Base-by-base conservation (phyloP, 2,329 filamentous ascomycete species). In the Stromatinia cepivora region DNA sequence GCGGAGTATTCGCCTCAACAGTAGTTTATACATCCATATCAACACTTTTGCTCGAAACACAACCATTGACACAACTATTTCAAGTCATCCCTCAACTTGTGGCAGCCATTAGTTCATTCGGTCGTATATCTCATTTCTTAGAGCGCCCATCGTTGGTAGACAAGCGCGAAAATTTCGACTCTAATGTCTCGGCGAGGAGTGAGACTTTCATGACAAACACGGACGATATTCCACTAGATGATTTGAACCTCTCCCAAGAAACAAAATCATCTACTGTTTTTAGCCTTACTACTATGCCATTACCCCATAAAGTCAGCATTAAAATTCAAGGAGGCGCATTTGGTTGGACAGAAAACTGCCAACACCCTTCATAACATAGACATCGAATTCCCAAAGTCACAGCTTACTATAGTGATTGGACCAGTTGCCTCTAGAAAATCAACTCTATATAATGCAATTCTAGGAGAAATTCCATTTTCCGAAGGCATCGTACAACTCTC, bases 221-320 rank as follows among this genome's bases (percentile, higher is more conserved):
- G 8, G 46, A n/a, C 22, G 46, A 50, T 50, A n/a, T 50, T 50
- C 17, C 46, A 20, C 20, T 48, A 48, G 20, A n/a, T 7, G 46
- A 48, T 48, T 48, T 48, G 20, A 7, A 48, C 1, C 46, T 48
- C 17, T 50, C 46, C 10, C 22, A 10, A 50, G 46, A 50, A 50
- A 50, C 46, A 22, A 50, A 50, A 50, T 5, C 46, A 50, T 50
- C 46, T 50, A n/a, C 9, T 50, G 9, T 22, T 50, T n/a, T 50
- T 20, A 50, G n/a, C n/a, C 46, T n/a, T 10, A 22, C 46, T 50
- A 42, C 39, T 13, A 50, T 10, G 20, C 22, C 46, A 50, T 11
- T 50, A n/a, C 20, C 5, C 46, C n/a, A 50, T 11, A 22, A 5
- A 78, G 81, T n/a, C 79, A 84, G 70, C 75, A 46, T 66, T 42